Evolutionary conservation across 306 rosid species (phyloP), one percentile per base, ranked within the genome.

Genomic region (Cicer pinnatifidum): DNA sequence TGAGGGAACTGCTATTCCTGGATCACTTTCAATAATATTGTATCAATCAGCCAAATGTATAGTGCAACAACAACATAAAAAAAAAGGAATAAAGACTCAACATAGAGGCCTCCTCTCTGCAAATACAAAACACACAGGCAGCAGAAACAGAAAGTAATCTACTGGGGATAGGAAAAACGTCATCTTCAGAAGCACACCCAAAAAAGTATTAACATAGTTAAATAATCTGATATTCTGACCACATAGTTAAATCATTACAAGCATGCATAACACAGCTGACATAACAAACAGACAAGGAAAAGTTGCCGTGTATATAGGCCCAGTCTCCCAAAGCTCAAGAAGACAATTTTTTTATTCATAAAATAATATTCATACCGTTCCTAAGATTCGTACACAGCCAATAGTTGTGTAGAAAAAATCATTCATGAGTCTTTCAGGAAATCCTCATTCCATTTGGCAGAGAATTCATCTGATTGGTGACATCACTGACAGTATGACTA

Each of bases 391-490:
- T 63, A 67, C 64, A 28, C 47, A 7, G 9, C 81, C 12, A 0
- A 3, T 10, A 6, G 41, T 46, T 33, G 5, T 38, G 6, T 23
- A 65, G 45, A 72, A 65, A 59, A 33, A 50, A 57, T 6, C 38
- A 54, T 79, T 72, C 44, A 64, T 10, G 15, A 73, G 47, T 72
- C 52, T 57, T 66, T 56, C 70, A 73, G 20, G n/a, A 64, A 45
- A 56, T 57, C 66, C 1, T 1, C 47, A 12, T 35, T 16, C 39
- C 38, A 62, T 71, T 43, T 33, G 13, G 74, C 9, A 64, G 33
- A 54, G 45, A 78, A 44, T 11, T 52, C 28, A 71, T 52, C 38
- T 48, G 50, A 17, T 28, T 35, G 61, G 46, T 46, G 62, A 65
- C 35, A 66, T 19, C 58, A 62, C 37, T 37, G 58, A 62, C 19